Conservation (phyloP, 2,329 filamentous ascomycete genomes). For the Fusarium lateritium region DNA sequence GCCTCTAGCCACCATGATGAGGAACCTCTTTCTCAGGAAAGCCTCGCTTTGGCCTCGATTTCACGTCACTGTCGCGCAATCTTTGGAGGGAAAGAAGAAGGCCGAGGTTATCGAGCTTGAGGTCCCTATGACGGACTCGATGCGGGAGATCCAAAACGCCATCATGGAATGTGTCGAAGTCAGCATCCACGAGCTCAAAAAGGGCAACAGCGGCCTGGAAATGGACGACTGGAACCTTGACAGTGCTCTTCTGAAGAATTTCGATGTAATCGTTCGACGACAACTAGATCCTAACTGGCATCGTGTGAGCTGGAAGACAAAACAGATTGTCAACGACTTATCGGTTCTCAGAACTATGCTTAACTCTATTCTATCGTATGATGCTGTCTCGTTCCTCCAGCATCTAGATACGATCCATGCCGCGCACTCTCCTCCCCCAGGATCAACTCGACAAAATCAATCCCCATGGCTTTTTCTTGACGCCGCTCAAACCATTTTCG, state of each 20-base stretch:
- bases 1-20: constrained; percentile 90
- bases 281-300: constrained; percentile 98
- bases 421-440: constrained; percentile 88
- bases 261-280: constrained; percentile 88
- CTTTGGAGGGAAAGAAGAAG: constrained; percentile 91
- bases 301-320: constrained; percentile 93
- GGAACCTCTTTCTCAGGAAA: constrained; percentile 89
- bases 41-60: constrained; percentile 94
- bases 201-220: constrained; percentile 88
- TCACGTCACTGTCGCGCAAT: constrained; percentile 89
- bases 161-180: constrained; percentile 97
- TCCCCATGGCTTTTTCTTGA: constrained; percentile 98
- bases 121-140: constrained; percentile 94
- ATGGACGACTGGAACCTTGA: constrained; percentile 98
- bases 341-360: constrained; percentile 87
- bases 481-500: constrained; percentile 93
- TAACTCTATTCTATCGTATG: constrained; percentile 85
- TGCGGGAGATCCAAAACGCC: constrained; percentile 94
- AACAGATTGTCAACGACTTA: constrained; percentile 92
- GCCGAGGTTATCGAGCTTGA: constrained; percentile 98
- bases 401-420: constrained; percentile 95
- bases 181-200: constrained; percentile 94
- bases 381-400: constrained; percentile 91
- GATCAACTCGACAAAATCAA: constrained; percentile 88
- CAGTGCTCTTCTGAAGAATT: constrained; percentile 91